Percentiles rank a stretch among this genome's conserved stretches.
Evolutionary conservation across 2,329 filamentous ascomycete species (phyloP).

Genomic region (Talaromyces sp.): DNA sequence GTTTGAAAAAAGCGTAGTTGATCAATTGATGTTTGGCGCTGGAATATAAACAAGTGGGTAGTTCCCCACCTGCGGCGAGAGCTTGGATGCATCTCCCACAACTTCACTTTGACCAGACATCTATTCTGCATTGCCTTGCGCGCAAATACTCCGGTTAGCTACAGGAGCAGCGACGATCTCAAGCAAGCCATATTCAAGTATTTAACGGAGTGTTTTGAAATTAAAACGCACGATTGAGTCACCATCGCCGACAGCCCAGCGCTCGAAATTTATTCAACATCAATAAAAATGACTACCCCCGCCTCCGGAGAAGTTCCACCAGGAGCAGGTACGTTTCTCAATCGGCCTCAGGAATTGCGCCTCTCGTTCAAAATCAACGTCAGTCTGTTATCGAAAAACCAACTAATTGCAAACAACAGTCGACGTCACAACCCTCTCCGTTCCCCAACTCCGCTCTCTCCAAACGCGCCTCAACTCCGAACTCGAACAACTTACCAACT

Average conservation of each 20-base stretch:
- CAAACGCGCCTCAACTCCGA: conserved; percentile 97
- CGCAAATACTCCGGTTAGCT: not conserved
- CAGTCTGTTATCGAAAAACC: not conserved
- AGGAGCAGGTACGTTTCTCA: conserved; percentile 26
- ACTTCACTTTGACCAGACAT: not conserved
- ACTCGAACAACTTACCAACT: conserved; percentile 86
- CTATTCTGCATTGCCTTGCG: not conserved
- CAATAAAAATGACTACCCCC: conserved; percentile 27
- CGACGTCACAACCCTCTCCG: conserved; percentile 72
- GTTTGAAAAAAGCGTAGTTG: not conserved
- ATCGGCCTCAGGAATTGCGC: not conserved
- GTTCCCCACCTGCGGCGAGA: conserved; percentile 11
- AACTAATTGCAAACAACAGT: conserved; percentile 40
- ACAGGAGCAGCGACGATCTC: not conserved
- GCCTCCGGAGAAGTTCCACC: conserved; percentile 27
- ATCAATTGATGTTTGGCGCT: not conserved
- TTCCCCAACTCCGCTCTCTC: conserved; percentile 81
- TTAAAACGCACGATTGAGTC: not conserved
- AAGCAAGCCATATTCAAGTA: not conserved
- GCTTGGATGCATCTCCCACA: conserved; percentile 9
- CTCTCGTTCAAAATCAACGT: not conserved
- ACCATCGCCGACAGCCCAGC: not conserved
- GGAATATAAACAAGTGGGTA: not conserved
- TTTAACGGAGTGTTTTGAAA: not conserved
- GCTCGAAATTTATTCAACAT: not conserved